These are phyloP conservation scores for Blastocystis sp. DNA, from an alignment of 352 stramenopile genomes.

Conservation along the genomic window DNA sequence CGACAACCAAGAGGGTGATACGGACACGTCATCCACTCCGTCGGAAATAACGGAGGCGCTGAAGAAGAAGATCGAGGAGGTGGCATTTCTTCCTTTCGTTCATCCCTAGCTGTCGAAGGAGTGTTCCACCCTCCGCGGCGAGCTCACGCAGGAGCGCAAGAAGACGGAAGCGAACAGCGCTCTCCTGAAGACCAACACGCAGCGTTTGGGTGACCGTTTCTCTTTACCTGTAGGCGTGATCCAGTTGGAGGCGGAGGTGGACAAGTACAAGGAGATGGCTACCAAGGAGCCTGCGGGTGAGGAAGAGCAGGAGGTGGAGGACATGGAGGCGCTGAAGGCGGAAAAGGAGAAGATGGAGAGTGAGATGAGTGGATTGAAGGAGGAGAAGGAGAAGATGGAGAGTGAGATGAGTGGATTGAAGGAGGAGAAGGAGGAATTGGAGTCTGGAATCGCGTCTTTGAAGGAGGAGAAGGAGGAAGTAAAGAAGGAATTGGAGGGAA, in stretches of 20 bases:
- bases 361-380: not conserved
- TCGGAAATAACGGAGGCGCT: constrained; percentile 15
- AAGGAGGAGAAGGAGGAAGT: not conserved
- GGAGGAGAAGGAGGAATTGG: not conserved
- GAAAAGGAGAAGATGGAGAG: not conserved
- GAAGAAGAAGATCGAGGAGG: constrained; percentile 36
- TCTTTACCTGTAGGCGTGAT: constrained; percentile 5
- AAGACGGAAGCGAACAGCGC: not conserved
- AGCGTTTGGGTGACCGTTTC: not conserved
- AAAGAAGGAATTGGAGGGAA: too few species aligned
- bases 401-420: not conserved
- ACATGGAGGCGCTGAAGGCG: not conserved
- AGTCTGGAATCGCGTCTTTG: not conserved
- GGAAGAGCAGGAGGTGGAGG: not conserved
- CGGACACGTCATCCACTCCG: not conserved
- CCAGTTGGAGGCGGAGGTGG: constrained; percentile 23
- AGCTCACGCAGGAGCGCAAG: not conserved
- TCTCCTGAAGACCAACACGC: not conserved
- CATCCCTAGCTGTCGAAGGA: constrained; percentile 8
- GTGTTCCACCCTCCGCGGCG: not conserved
- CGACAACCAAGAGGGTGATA: constrained; percentile 12
- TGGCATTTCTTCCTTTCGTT: not conserved
- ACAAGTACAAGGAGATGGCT: not conserved
- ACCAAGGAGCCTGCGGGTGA: not conserved
- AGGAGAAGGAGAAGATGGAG: not conserved